These are phyloP conservation scores for Aphanomyces cochlioides DNA, from an alignment of 352 stramenopile genomes.

Conservation along the genomic window DNA sequence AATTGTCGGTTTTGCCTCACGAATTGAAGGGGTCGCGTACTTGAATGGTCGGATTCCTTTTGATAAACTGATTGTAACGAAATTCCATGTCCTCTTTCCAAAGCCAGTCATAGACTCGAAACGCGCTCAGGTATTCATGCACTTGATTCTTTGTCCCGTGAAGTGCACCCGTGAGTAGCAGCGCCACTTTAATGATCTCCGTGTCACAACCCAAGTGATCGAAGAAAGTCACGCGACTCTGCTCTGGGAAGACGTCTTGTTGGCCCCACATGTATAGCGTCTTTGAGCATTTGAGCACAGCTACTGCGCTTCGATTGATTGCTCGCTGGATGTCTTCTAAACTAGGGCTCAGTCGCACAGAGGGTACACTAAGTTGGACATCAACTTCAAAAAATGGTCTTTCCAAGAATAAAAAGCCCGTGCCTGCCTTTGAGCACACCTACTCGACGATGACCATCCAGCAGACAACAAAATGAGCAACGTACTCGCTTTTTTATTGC, in stretches of 20 bases:
- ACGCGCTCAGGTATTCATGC: constrained; percentile 73
- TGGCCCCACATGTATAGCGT: constrained; percentile 77
- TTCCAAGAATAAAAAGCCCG: constrained; percentile 77
- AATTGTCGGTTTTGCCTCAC: too few species aligned
- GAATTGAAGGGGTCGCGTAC: background rate
- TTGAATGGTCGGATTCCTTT: constrained; percentile 69
- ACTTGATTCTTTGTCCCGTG: constrained; percentile 84
- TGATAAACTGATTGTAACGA: constrained; percentile 82
- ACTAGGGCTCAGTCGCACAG: constrained; percentile 68
- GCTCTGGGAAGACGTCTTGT: constrained; percentile 54
- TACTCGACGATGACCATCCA: background rate
- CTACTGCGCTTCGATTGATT: constrained; percentile 75
- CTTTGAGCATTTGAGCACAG: constrained; percentile 80
- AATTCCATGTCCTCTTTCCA: constrained; percentile 89
- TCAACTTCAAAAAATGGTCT: constrained; percentile 85
- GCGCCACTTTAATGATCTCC: constrained; percentile 85
- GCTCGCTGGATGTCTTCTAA: constrained; percentile 83
- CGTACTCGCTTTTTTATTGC: constrained; percentile 72
- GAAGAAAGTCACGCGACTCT: constrained; percentile 57
- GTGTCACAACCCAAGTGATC: constrained; percentile 81
- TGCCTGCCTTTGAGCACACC: constrained; percentile 70
- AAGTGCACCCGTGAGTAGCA: constrained; percentile 77
- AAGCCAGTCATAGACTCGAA: constrained; percentile 88
- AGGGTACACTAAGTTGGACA: constrained; percentile 77
- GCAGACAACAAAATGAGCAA: background rate